Conservation (phyloP, 352 stramenopile species). For the Phytophthora sansomeana region DNA sequence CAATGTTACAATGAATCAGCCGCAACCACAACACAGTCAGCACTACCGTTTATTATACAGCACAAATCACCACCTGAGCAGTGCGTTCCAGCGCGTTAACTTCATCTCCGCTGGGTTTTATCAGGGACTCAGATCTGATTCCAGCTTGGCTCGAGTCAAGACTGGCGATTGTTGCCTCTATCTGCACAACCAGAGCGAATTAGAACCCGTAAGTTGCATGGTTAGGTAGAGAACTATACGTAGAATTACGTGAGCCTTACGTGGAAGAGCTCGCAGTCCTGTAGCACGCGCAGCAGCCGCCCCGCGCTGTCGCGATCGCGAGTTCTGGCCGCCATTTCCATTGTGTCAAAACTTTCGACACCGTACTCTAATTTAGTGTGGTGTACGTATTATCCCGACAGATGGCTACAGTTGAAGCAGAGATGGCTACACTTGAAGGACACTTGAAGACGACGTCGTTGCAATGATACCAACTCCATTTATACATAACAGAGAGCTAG, state of each 20-base stretch:
- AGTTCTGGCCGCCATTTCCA: constrained; percentile 15
- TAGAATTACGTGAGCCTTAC: constrained; percentile 25
- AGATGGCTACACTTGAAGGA: constrained; percentile 18
- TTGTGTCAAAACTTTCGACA: neutral
- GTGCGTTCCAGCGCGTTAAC: constrained; percentile 22
- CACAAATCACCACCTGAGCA: constrained; percentile 18
- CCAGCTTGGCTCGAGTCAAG: constrained; percentile 4
- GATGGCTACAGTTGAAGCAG: constrained; percentile 2
- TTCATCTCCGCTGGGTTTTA: constrained; percentile 6
- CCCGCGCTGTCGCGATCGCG: constrained; percentile 40
- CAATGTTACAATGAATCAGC: constrained; percentile 9
- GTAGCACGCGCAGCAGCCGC: constrained; percentile 49
- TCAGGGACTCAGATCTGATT: constrained; percentile 35
- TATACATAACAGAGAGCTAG: constrained; percentile 37
- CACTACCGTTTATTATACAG: neutral
- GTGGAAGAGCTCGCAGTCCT: constrained; percentile 54
- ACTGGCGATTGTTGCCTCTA: constrained; percentile 50
- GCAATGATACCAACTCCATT: constrained; percentile 30
- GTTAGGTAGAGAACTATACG: neutral
- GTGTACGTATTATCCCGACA: neutral
- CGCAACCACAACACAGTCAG: neutral
- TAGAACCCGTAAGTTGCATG: constrained; percentile 2
- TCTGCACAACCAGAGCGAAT: constrained; percentile 27
- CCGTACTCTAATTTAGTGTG: neutral
- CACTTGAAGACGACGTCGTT: neutral